Evolutionary conservation across 2,329 filamentous ascomycete species (phyloP), one percentile per base, ranked within the genome.

Genomic region (Aspergillus eucalypticola): DNA sequence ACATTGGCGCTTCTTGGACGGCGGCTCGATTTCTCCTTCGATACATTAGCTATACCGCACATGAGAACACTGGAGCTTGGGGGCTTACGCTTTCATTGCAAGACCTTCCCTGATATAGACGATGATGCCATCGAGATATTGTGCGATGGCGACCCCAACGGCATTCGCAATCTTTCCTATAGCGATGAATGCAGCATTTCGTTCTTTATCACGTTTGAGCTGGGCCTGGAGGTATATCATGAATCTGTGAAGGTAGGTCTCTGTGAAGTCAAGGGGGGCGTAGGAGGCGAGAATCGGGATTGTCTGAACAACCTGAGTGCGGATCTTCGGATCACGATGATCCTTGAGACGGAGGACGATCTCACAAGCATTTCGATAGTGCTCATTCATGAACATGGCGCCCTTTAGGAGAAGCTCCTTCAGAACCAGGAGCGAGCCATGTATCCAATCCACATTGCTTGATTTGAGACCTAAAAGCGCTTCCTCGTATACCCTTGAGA

Each of bases 301-400:
- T 59, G 97, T 88, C 56, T 91, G 84, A 39, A 98, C 91, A 32
- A 98, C 90, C 6, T 96, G 96, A 69, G 90, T 90, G 57, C 94
- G 86, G 67, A 98, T 95, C 38, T 92, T 90, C 3, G 87, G 81
- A 68, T 99, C 96, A 56, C 91, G 87, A 69, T 98, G 92, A 68
- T 99, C 95, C 75, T 96, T 96, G 75, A 96, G 91, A 63, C 90
- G 90, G 66, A 94, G 88, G 38, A 97, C 91, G 64, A 95, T 93
- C 64, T 99, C 95, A 74, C 94, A 98, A 10, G 92, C 89, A 68
- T 96, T 91, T 60, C 89, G 87, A 76, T 98, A 99, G 72, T 93
- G 88, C 41, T 93, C 91, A 70, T 96, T 92, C 95, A 99, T 98
- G 76, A 96, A 99, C 94, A 99, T 99, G 68, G 92, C 93, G 56